Base-by-base conservation (phyloP, 1,284 basidiomycete species). In the Leccinum pallidistipes region DNA sequence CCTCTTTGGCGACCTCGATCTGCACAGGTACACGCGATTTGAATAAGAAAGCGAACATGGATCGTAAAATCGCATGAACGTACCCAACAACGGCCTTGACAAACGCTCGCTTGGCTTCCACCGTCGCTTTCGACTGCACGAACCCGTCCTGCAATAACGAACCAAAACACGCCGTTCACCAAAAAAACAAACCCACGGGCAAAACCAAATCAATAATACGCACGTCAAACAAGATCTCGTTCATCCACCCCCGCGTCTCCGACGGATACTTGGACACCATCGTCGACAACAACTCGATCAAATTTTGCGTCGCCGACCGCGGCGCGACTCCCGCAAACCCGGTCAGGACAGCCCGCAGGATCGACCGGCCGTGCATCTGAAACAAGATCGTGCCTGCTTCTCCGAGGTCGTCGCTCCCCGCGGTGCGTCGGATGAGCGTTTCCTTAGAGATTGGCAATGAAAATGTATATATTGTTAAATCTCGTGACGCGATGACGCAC, bases 271-370 rank as follows among this genome's bases (percentile, higher is more conserved):
- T 80, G 9, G 80, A 81, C 36, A 87, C 78, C 45, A 95, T 74
- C 31, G 81, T 83, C 5, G 87, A 86, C 50, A 96, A 77, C 36
- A 95, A 75, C 67, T 95, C 93, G 6, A 92, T 89, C 27, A 95
- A 78, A 70, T 96, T 95, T 10, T 85, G 88, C 8, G 90, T 87
- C n/a, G 86, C 87, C 27, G 91, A 92, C 59, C 93, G 80, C 0
- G 94, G 94, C 1, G 93, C 90, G 10, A 89, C 82, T 10, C 89
- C 87, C 0, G 91, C 93, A 49, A 95, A 91, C 16, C 90, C 93
- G 58, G 82, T 81, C 6, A 96, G 73, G 2, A 94, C 74, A 0
- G 89, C 90, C 16, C 84, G 82, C 71, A 95, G 83, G 59, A 95
- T 84, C 9, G 83, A 72, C 12, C 81, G 83, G 5, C 93, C 94